Evolutionary conservation across 345 rosid species (phyloP), one percentile per base, ranked within the genome.

Genomic region (Boechera retrofracta): DNA sequence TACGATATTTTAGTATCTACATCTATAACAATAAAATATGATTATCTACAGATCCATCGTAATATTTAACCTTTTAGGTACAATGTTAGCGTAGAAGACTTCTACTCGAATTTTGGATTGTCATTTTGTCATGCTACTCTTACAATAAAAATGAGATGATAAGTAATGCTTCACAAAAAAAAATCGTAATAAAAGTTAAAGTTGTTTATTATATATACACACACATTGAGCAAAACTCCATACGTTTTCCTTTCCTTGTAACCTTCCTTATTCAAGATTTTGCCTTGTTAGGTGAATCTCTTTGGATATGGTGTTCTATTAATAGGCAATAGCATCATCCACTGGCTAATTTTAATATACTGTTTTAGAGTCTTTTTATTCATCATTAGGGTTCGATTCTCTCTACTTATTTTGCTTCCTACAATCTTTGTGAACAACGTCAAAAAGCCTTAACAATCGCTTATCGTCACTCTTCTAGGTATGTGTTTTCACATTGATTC

Each of bases 331-430:
- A 58, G 53, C 61, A n/a, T 39, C 42, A 10, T 28, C 32, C 26
- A 28, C 12, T 21, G 35, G 9, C 64, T 45, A 75, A 56, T 6
- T 66, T 45, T 56, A 16, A 16, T 45, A 29, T 39, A 55, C 12
- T 10, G 5, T 12, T 55, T 4, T 10, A 51, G 26, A 13, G 18
- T 55, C 18, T 55, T 33, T 48, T 8, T 41, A 21, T 32, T 35
- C 45, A 49, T 13, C 61, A 12, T 38, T 38, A 28, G 28, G 73
- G 61, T 48, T 75, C 26, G 36, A 38, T 75, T 59, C 62, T 57
- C 51, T 58, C 42, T 56, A 39, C 29, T 47, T 66, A 5, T 54
- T 31, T 55, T 57, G 68, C 24, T 67, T 74, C 48, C 38, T 12
- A 31, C 35, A 51, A 59, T 67, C 53, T 58, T 58, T 6, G 49